These are phyloP conservation scores for Penicillium crustosum DNA, from an alignment of 2,329 filamentous ascomycete genomes.

Conservation along the genomic window DNA sequence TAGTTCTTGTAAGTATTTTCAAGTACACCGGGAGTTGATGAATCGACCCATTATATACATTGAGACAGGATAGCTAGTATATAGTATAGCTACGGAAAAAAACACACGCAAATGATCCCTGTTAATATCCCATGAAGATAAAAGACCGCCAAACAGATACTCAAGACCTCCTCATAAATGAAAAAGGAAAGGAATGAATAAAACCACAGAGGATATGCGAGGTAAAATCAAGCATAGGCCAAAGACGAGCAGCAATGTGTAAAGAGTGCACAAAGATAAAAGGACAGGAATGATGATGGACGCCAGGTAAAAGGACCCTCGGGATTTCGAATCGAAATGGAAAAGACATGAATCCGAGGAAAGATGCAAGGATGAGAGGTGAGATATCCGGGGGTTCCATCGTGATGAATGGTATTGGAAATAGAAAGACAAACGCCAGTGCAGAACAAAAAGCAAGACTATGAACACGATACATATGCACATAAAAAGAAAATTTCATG, in stretches of 20 bases:
- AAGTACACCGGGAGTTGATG: not conserved
- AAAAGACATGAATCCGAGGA: not conserved
- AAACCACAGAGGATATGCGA: not conserved
- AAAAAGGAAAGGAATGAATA: not conserved
- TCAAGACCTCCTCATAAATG: not conserved
- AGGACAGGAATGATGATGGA: not conserved
- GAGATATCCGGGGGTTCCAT: not conserved
- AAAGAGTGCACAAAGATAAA: not conserved
- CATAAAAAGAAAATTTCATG: slow-evolving; percentile 14
- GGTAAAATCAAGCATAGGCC: not conserved
- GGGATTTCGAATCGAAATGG: not conserved
- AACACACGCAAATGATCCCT: not conserved
- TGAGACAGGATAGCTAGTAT: not conserved
- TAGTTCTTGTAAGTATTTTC: not conserved
- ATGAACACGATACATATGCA: slow-evolving; percentile 4
- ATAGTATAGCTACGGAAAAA: not conserved
- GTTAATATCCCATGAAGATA: not conserved
- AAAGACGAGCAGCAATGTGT: not conserved
- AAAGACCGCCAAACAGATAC: not conserved
- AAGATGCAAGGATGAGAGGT: not conserved
- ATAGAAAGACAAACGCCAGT: slow-evolving; percentile 1
- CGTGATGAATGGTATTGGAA: slow-evolving; percentile 1
- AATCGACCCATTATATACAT: not conserved
- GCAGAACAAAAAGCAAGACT: not conserved
- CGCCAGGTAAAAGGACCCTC: not conserved